A percentile compares a stretch with the other conserved stretches of the same genome.
Evolutionary conservation across 768 basidiomycete species (phyloP).

Genomic region (Kwoniella sp.): DNA sequence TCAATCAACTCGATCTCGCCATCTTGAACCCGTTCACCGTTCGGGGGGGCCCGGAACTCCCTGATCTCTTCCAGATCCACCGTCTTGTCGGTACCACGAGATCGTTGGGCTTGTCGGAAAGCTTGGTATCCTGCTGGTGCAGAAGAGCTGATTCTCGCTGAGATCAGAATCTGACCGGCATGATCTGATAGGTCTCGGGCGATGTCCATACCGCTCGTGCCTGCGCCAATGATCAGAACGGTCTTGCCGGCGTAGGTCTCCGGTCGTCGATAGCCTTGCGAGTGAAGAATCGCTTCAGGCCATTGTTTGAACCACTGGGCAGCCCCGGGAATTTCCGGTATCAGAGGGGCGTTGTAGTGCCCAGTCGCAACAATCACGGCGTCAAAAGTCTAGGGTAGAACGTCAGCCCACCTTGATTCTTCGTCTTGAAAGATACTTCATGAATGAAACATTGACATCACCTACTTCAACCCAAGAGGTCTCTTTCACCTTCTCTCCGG

Average conservation of each 20-base stretch:
- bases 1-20: constrained; percentile 1
- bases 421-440: too few relatives aligned
- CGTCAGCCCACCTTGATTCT: too few relatives aligned
- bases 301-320: constrained; percentile 56
- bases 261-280: constrained; percentile 59
- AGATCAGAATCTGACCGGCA: neutral
- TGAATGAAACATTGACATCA: neutral
- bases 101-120: constrained; percentile 2
- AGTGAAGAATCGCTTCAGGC: constrained; percentile 57
- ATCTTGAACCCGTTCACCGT: neutral
- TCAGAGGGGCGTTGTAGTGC: constrained; percentile 34
- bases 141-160: neutral
- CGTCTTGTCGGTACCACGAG: neutral
- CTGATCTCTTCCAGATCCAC: constrained; percentile 1
- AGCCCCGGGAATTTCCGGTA: constrained; percentile 55
- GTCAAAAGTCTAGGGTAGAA: constrained; percentile 45
- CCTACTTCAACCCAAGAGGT: constrained; percentile 16
- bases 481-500: neutral
- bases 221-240: constrained; percentile 59
- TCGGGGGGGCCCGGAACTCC: neutral
- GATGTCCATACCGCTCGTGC: constrained; percentile 57
- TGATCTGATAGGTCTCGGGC: constrained; percentile 46
- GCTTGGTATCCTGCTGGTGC: constrained; percentile 3
- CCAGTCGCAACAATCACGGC: constrained; percentile 38
- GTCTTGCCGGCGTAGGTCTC: constrained; percentile 57